Evolutionary conservation across 2,329 filamentous ascomycete genomes (phyloP).

Genomic region (Nothopassalora personata): DNA sequence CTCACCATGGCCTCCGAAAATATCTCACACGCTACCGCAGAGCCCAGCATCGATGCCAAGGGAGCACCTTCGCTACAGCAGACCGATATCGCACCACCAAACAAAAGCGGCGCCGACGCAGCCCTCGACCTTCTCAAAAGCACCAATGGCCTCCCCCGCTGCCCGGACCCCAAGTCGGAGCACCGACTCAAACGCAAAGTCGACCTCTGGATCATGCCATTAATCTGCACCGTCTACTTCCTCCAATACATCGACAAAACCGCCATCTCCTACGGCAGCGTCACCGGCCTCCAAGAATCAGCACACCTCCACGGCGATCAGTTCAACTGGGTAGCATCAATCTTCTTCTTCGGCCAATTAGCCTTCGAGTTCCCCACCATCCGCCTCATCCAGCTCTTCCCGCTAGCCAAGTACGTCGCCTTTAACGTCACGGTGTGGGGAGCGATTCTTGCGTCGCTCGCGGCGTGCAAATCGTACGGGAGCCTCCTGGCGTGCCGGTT

Average conservation of each 20-base stretch:
- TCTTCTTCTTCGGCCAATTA: conserved; percentile 51
- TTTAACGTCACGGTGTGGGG: conserved; percentile 62
- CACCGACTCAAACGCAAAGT: conserved; percentile 54
- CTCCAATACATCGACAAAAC: conserved; percentile 58
- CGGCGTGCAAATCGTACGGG: conserved; percentile 54
- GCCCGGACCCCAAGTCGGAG: conserved; percentile 52
- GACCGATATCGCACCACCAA: too few relatives aligned
- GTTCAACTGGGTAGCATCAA: conserved; percentile 42
- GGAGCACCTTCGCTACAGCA: too few relatives aligned
- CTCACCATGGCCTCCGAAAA: too few relatives aligned
- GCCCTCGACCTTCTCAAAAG: background rate
- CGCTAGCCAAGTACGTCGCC: conserved; percentile 60
- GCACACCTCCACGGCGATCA: conserved; percentile 44
- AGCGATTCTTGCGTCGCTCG: conserved; percentile 54
- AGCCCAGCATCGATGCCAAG: background rate
- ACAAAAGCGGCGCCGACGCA: background rate
- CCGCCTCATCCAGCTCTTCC: conserved; percentile 57
- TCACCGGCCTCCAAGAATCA: conserved; percentile 45
- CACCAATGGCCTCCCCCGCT: background rate
- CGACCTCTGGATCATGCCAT: conserved; percentile 56
- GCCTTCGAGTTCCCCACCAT: conserved; percentile 61
- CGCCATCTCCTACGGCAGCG: conserved; percentile 45
- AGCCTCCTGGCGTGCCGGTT: conserved; percentile 60
- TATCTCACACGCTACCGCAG: background rate
- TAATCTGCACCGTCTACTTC: conserved; percentile 52